Conservation (phyloP, 139 green algal genomes). For the Nannochloris sp. region DNA sequence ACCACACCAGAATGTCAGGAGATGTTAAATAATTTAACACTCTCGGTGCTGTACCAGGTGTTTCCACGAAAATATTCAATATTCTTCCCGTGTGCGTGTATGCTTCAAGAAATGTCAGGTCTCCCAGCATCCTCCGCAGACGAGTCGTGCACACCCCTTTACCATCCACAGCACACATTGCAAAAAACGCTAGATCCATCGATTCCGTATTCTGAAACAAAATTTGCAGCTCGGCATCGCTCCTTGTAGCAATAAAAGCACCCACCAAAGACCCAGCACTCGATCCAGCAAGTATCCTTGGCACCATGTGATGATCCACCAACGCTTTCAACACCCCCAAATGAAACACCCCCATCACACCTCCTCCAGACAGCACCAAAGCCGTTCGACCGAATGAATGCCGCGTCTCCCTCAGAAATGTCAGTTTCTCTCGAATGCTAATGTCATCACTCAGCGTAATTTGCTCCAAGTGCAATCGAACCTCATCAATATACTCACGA, state of each 20-base stretch:
- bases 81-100: conserved; percentile 82
- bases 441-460: conserved; percentile 32
- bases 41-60: conserved; percentile 77
- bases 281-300: conserved; percentile 80
- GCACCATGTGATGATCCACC: conserved; percentile 79
- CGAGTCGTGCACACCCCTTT: conserved; percentile 12
- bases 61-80: conserved; percentile 77
- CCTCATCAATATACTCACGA: conserved; percentile 86
- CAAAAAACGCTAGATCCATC: conserved; percentile 83
- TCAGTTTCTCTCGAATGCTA: conserved; percentile 72
- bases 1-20: conserved; percentile 81
- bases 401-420: conserved; percentile 85
- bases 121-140: conserved; percentile 64
- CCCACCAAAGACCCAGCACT: conserved; percentile 80
- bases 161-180: conserved; percentile 47
- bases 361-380: conserved; percentile 87
- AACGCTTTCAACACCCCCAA: conserved; percentile 62
- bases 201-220: conserved; percentile 53
- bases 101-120: conserved; percentile 83
- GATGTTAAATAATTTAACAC: conserved; percentile 90
- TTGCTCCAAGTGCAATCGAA: conserved; percentile 60
- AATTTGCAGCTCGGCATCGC: conserved; percentile 60
- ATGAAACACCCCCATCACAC: conserved; percentile 88
- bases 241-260: conserved; percentile 59
- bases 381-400: conserved; percentile 93